Evolutionary conservation across 139 green algal species (phyloP).

Genomic region (Chlamydomonas urium): DNA sequence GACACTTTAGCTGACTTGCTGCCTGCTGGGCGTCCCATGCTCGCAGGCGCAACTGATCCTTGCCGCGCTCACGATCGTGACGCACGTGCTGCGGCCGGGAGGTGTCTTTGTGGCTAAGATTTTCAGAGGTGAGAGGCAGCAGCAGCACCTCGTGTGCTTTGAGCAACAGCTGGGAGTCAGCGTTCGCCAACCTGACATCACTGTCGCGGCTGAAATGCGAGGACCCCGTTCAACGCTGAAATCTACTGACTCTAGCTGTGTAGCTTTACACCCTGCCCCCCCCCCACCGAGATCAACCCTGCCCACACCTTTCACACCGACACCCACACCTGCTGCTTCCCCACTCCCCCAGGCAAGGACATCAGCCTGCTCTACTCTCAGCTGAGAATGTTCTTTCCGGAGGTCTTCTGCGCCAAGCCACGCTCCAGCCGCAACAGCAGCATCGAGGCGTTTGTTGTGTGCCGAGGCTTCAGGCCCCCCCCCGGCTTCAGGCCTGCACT

Average conservation of each 20-base stretch:
- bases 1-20: background rate
- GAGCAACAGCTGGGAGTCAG: too few relatives aligned
- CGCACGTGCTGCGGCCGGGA: slow-evolving; percentile 73
- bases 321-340: background rate
- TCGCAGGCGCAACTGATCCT: slow-evolving; percentile 72
- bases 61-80: slow-evolving; percentile 82
- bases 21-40: background rate
- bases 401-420: slow-evolving; percentile 93
- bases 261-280: too few relatives aligned
- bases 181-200: too few relatives aligned
- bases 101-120: slow-evolving; percentile 95
- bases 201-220: too few relatives aligned
- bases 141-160: too few relatives aligned
- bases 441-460: slow-evolving; percentile 97
- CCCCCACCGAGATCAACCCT: background rate
- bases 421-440: slow-evolving; percentile 87
- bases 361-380: slow-evolving; percentile 88
- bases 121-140: slow-evolving; percentile 51
- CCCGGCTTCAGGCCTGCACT: slow-evolving; percentile 1
- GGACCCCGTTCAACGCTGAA: too few relatives aligned
- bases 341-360: slow-evolving; percentile 65
- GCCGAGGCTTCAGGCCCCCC: slow-evolving; percentile 28
- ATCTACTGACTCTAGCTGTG: too few relatives aligned
- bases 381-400: slow-evolving; percentile 84
- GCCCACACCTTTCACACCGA: background rate